Conservation (phyloP, 305 asterid species). For the Solanum aculeatissimum region DNA sequence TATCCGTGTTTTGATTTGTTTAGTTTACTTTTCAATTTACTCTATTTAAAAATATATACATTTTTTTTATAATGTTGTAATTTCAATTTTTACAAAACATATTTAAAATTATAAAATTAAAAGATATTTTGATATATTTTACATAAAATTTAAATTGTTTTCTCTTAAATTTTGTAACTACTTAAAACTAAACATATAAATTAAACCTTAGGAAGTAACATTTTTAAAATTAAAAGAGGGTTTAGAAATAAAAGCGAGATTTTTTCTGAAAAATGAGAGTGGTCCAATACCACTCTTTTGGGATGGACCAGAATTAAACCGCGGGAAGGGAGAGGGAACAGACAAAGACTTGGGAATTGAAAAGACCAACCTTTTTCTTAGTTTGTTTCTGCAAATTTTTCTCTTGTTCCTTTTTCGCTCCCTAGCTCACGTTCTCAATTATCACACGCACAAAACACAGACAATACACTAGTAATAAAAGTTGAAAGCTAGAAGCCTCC, state of each 20-base stretch:
- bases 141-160: too few species aligned
- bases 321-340: not conserved
- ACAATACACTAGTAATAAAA: not conserved
- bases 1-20: too few species aligned
- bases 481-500: slow-evolving; percentile 30
- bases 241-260: too few species aligned
- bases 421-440: not conserved
- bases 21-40: not conserved
- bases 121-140: too few species aligned
- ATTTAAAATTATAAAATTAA: too few species aligned
- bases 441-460: not conserved
- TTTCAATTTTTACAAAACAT: too few species aligned
- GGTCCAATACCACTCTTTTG: not conserved
- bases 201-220: too few species aligned
- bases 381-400: not conserved
- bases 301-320: not conserved
- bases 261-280: not conserved
- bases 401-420: not conserved
- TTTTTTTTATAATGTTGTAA: too few species aligned
- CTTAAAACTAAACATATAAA: too few species aligned
- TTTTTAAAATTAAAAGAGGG: too few species aligned
- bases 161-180: too few species aligned
- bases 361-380: not conserved
- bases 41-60: too few species aligned
- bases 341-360: not conserved